Conservation (phyloP, 257 asterid genomes). For the Solanum sejunctum region DNA sequence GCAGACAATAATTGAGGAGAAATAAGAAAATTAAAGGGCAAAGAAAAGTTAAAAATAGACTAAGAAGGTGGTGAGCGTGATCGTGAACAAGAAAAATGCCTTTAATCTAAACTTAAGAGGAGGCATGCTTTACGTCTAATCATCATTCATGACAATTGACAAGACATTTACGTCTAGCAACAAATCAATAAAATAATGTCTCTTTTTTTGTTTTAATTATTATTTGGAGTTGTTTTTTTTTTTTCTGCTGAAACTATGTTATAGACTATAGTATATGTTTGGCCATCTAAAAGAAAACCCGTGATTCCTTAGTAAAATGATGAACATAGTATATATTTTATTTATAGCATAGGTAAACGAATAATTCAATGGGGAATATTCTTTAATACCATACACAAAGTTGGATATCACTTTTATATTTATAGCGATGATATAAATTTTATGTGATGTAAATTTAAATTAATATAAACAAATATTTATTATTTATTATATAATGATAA, state of each 20-base stretch:
- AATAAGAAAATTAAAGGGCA: neutral
- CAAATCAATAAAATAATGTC: neutral
- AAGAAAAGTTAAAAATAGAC: neutral
- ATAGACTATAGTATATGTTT: neutral
- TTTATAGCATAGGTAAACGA: neutral
- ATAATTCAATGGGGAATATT: neutral
- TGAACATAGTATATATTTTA: neutral
- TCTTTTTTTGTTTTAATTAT: neutral
- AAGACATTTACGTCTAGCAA: neutral
- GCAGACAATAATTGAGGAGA: neutral
- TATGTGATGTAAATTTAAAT: neutral
- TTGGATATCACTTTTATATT: neutral
- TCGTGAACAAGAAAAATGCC: neutral
- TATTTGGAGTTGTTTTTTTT: neutral
- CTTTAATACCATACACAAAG: neutral
- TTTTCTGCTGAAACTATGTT: neutral
- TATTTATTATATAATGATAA: neutral
- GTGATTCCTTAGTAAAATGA: neutral
- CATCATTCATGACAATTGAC: neutral
- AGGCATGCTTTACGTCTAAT: neutral
- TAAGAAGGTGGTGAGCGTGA: neutral
- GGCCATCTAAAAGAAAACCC: neutral
- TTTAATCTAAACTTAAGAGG: neutral
- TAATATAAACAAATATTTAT: neutral
- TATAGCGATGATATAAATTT: neutral